Percentiles rank a stretch among this genome's conserved stretches.
phyloP scores from a whole-genome alignment of 2,329 filamentous ascomycete species.

The Aspergillus hortae region DNA sequence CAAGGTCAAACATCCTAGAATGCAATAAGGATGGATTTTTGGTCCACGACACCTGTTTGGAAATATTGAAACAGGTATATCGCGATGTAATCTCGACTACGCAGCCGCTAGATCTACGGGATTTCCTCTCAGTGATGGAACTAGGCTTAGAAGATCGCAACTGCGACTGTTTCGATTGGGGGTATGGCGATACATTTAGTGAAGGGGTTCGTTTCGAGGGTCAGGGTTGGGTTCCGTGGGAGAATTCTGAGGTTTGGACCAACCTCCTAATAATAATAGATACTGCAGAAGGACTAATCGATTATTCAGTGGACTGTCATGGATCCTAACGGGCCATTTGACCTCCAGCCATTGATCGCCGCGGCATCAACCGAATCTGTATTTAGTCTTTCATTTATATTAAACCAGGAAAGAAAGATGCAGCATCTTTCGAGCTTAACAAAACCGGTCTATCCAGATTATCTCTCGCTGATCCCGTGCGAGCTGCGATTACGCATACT shows the following conservation, averaged over 20 bases:
- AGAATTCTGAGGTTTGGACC: not conserved
- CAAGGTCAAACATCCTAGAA: too few species aligned
- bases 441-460: not conserved
- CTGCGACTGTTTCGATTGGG: conserved; percentile 4
- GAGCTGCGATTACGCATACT: conserved; percentile 5
- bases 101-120: too few species aligned
- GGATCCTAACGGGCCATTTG: conserved; percentile 7
- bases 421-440: not conserved
- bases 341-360: conserved; percentile 5
- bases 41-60: too few species aligned
- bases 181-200: conserved; percentile 3
- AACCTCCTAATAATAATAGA: not conserved
- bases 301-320: conserved; percentile 7
- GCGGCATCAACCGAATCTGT: conserved; percentile 2
- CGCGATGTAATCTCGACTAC: too few species aligned
- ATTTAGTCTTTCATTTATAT: conserved; percentile 2
- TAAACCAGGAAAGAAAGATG: not conserved
- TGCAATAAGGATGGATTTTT: too few species aligned
- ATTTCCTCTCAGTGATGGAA: not conserved
- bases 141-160: conserved; percentile 4
- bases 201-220: not conserved
- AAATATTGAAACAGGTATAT: too few species aligned
- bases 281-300: not conserved
- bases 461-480: conserved; percentile 4
- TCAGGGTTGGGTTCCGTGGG: not conserved